Evolutionary conservation across 768 basidiomycete genomes (phyloP).

Genomic region (Amanita pseudoporphyria): DNA sequence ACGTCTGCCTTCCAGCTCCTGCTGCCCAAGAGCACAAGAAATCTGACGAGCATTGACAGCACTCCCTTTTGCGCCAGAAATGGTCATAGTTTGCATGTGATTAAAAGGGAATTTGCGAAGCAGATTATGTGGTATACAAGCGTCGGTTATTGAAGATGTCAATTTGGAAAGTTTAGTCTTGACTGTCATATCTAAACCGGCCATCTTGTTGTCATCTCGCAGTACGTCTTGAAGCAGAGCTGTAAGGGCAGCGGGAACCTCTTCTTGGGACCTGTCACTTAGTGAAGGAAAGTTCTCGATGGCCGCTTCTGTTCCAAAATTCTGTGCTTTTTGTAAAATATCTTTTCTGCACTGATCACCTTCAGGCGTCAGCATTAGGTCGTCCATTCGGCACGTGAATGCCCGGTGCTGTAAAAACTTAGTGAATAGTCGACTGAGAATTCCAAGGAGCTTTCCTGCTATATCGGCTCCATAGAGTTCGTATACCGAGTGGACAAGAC

Average conservation of each 20-base stretch:
- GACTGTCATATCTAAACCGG: conserved; percentile 87
- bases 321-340: conserved; percentile 55
- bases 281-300: conserved; percentile 87
- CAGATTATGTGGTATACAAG: conserved; percentile 77
- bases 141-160: conserved; percentile 83
- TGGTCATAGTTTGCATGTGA: conserved; percentile 99
- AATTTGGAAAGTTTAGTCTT: conserved; percentile 80
- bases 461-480: conserved; percentile 88
- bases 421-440: conserved; percentile 90
- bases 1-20: conserved; percentile 96
- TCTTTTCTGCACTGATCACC: conserved; percentile 65
- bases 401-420: conserved; percentile 96
- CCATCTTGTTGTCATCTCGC: conserved; percentile 95
- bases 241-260: conserved; percentile 48
- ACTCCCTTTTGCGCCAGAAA: conserved; percentile 96
- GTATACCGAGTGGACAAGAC: conserved; percentile 94
- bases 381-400: conserved; percentile 99
- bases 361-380: conserved; percentile 78
- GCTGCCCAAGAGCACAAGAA: conserved; percentile 95
- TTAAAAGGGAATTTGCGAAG: conserved; percentile 94
- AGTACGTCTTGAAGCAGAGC: conserved; percentile 83
- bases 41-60: conserved; percentile 97
- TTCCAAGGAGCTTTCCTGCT: conserved; percentile 86
- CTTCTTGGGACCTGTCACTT: conserved; percentile 33
- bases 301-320: conserved; percentile 79